Evolutionary conservation across 306 rosid species (phyloP).

Genomic region (Ziziphus jujuba): DNA sequence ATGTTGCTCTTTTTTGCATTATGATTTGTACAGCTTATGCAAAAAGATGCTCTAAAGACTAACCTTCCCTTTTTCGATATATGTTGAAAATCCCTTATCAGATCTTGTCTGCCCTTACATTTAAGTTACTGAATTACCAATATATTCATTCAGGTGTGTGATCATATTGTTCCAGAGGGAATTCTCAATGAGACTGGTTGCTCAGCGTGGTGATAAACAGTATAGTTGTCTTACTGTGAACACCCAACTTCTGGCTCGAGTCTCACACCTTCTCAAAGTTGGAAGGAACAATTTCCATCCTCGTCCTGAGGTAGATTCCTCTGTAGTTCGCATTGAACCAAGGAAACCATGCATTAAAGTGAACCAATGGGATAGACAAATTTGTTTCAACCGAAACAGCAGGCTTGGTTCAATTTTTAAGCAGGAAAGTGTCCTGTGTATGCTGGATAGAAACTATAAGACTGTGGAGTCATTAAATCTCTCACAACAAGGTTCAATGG

Average conservation of each 20-base stretch:
- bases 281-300: conserved; percentile 89
- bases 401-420: conserved; percentile 85
- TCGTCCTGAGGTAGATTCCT: conserved; percentile 89
- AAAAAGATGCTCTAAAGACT: neutral
- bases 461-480: conserved; percentile 18
- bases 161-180: conserved; percentile 94
- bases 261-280: conserved; percentile 89
- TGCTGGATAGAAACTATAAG: conserved; percentile 82
- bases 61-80: conserved; percentile 48
- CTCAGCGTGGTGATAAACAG: conserved; percentile 87
- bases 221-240: conserved; percentile 85
- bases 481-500: conserved; percentile 26
- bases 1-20: neutral
- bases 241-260: conserved; percentile 74
- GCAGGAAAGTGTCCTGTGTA: conserved; percentile 66
- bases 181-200: conserved; percentile 86
- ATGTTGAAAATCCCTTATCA: conserved; percentile 89
- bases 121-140: conserved; percentile 77
- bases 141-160: conserved; percentile 77
- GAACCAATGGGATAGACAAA: conserved; percentile 82
- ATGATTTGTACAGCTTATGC: neutral
- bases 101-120: conserved; percentile 90
- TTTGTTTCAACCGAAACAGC: conserved; percentile 88
- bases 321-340: conserved; percentile 86
- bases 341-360: conserved; percentile 70